A percentile compares a stretch with the other conserved stretches of the same genome.
phyloP scores from a whole-genome alignment of 805 yeast species.

The Ogataea ramenticola region DNA sequence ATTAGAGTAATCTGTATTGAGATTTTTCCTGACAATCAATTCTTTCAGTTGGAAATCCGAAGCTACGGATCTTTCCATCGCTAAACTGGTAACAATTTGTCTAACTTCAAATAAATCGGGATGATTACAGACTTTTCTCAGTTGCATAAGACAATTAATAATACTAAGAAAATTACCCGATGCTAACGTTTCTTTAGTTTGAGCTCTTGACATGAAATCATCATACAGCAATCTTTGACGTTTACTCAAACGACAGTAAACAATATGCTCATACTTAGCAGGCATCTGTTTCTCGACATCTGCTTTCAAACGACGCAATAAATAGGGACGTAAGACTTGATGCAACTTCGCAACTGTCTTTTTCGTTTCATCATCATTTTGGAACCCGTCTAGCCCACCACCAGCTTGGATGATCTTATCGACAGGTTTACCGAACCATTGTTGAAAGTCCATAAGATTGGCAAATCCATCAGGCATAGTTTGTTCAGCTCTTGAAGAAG shows the following conservation, averaged over 20 bases:
- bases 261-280: conserved; percentile 90
- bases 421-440: conserved; percentile 98
- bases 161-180: conserved; percentile 93
- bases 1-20: conserved; percentile 6
- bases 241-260: conserved; percentile 86
- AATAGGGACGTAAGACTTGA: conserved; percentile 87
- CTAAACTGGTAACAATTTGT: conserved; percentile 87
- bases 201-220: conserved; percentile 95
- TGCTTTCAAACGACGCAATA: conserved; percentile 83
- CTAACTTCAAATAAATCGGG: conserved; percentile 95
- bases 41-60: conserved; percentile 39
- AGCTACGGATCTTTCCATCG: conserved; percentile 59
- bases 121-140: conserved; percentile 93
- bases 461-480: conserved; percentile 96
- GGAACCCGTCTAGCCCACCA: conserved; percentile 25
- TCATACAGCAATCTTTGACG: conserved; percentile 89
- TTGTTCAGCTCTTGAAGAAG: conserved; percentile 62
- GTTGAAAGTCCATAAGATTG: conserved; percentile 89
- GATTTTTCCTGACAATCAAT: conserved; percentile 27
- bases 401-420: conserved; percentile 84
- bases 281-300: conserved; percentile 99
- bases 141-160: conserved; percentile 95
- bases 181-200: conserved; percentile 86
- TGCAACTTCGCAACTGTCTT: conserved; percentile 84
- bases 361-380: conserved; percentile 69